phyloP scores from a whole-genome alignment of 2,329 filamentous ascomycete genomes.

The Pseudovirgaria hyperparasitica region DNA sequence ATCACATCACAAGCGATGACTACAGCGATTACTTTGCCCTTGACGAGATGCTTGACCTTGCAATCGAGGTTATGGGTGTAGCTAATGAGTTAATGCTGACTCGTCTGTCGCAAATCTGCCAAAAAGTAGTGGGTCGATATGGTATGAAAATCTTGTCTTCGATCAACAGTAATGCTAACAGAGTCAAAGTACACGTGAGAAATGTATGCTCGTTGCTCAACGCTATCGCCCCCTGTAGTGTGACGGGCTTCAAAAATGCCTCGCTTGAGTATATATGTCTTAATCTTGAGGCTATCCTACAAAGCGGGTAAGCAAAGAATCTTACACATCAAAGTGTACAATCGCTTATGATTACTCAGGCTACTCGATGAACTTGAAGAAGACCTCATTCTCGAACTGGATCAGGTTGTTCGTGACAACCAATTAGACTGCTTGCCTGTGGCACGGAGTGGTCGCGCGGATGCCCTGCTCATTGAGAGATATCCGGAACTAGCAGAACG shows the following conservation, averaged over 20 bases:
- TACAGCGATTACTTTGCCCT: constrained; percentile 33
- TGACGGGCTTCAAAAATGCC: constrained; percentile 76
- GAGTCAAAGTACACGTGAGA: constrained; percentile 65
- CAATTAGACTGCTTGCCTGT: constrained; percentile 69
- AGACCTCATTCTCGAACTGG: constrained; percentile 68
- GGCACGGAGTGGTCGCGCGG: constrained; percentile 60
- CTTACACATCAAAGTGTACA: background rate
- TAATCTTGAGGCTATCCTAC: constrained; percentile 82
- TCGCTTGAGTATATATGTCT: constrained; percentile 84
- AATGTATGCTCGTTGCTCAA: constrained; percentile 82
- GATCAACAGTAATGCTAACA: constrained; percentile 16
- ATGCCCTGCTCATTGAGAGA: constrained; percentile 50
- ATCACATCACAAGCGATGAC: constrained; percentile 55
- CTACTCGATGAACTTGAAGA: constrained; percentile 76
- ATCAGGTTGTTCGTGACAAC: constrained; percentile 67
- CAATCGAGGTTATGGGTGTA: constrained; percentile 79
- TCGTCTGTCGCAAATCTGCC: constrained; percentile 77
- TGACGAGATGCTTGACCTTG: constrained; percentile 77
- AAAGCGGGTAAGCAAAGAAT: constrained; percentile 50
- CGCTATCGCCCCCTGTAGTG: constrained; percentile 69
- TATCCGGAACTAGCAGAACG: constrained; percentile 51
- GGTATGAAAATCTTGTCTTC: constrained; percentile 31
- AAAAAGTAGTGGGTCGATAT: constrained; percentile 69
- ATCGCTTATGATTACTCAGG: constrained; percentile 21
- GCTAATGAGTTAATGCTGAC: constrained; percentile 96